Evolutionary conservation across 1,139 yeast genomes (phyloP), one percentile per base, ranked within the genome.

Genomic region (Lizanozyma gosingica): DNA sequence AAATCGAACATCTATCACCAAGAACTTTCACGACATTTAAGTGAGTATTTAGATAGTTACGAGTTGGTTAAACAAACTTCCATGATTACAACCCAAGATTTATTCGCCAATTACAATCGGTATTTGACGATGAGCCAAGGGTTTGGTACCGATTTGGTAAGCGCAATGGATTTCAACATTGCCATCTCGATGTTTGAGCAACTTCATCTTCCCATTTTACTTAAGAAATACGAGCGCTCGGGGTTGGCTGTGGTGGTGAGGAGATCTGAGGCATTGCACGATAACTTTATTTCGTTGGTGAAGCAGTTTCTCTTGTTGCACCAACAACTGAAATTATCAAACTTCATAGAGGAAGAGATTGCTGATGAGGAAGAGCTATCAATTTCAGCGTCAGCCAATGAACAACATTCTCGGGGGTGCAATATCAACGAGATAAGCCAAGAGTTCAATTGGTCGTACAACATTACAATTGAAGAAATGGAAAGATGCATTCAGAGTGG

Each of bases 381-480:
- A 22, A 22, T 6, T 6, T 6, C 9, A 22, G 29, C 9, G 11
- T 6, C 29, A 22, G 6, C 29, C 35, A 18, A 37, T 29, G 59
- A 57, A 40, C 48, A 51, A 35, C 59, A 59, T 41, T 47, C 56
- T 17, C 47, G 47, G 18, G 75, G 75, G 1, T 55, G 51, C 38
- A 63, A 71, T 1, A 54, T 65, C 2, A 59, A 71, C 1, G 67
- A 68, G 41, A 58, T 70, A 8, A 61, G 71, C 4, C 62, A 56
- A 37, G 49, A 57, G 34, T 65, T 69, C 41, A 60, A 60, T 37
- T 85, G 94, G 90, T 79, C 90, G 15, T 67, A 80, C 36, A 75
- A 78, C 29, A 78, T 86, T 15, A 73, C 90, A 2, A 67, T 65
- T 14, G 94, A 85, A 53, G 86, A 85, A 47, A 58, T 86, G 15